A percentile compares a stretch with the other conserved stretches of the same genome.
These are phyloP conservation scores for Angomonas ambiguus DNA, from an alignment of 208 protist genomes.

Conservation along the genomic window DNA sequence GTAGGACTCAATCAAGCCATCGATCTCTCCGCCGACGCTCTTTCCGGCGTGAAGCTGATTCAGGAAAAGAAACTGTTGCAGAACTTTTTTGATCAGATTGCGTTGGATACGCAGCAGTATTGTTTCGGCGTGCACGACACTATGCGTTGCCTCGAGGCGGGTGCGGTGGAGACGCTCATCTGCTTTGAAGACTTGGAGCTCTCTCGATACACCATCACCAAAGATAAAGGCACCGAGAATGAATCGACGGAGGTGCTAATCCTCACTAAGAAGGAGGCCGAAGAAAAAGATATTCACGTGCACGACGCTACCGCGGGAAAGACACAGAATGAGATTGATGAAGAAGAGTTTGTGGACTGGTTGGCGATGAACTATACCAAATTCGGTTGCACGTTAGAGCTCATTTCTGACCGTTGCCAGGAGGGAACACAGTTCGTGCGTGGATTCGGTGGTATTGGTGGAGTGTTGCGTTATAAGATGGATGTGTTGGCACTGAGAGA, in stretches of 20 bases:
- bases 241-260: slow-evolving; percentile 57
- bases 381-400: slow-evolving; percentile 95
- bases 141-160: slow-evolving; percentile 95
- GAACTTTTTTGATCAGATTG: slow-evolving; percentile 98
- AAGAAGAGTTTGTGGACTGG: slow-evolving; percentile 97
- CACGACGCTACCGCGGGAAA: slow-evolving; percentile 69
- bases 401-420: slow-evolving; percentile 93
- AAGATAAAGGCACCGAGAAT: slow-evolving; percentile 75
- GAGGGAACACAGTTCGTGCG: slow-evolving; percentile 98
- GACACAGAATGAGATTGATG: slow-evolving; percentile 87
- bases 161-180: slow-evolving; percentile 98
- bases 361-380: slow-evolving; percentile 98
- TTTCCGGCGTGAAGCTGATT: slow-evolving; percentile 98
- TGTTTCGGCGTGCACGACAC: slow-evolving; percentile 99
- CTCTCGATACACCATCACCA: slow-evolving; percentile 85
- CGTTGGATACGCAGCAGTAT: slow-evolving; percentile 97
- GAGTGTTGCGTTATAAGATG: slow-evolving; percentile 90
- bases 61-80: slow-evolving; percentile 99
- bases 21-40: slow-evolving; percentile 94
- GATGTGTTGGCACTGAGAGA: slow-evolving; percentile 88
- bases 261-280: slow-evolving; percentile 70
- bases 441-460: slow-evolving; percentile 98
- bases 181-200: slow-evolving; percentile 97
- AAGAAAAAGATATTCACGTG: slow-evolving; percentile 72
- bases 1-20: slow-evolving; percentile 99